phyloP scores from a whole-genome alignment of 352 stramenopile genomes.

The Plasmopara halstedii region DNA sequence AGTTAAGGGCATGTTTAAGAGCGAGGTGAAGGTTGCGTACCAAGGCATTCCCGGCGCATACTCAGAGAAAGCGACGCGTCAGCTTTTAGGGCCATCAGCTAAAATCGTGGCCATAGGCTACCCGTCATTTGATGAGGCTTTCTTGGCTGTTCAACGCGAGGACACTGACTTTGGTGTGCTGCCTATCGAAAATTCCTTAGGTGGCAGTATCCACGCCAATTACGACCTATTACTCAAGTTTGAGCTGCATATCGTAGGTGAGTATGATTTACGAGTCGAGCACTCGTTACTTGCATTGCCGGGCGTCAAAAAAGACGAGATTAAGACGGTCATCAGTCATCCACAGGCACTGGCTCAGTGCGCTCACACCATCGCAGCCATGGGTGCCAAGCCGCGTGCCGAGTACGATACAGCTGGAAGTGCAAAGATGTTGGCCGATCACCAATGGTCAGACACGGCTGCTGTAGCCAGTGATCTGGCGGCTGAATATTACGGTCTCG shows the following conservation, averaged over 20 bases:
- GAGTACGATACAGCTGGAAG: slow-evolving; percentile 97
- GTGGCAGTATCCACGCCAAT: slow-evolving; percentile 95
- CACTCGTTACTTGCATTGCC: slow-evolving; percentile 91
- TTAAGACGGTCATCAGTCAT: slow-evolving; percentile 95
- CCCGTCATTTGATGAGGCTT: slow-evolving; percentile 36
- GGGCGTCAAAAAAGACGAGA: slow-evolving; percentile 78
- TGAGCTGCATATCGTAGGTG: slow-evolving; percentile 66
- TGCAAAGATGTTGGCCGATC: slow-evolving; percentile 94
- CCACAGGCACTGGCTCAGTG: slow-evolving; percentile 96
- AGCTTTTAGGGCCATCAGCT: slow-evolving; percentile 74
- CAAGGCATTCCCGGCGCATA: slow-evolving; percentile 96
- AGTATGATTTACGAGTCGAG: slow-evolving; percentile 79
- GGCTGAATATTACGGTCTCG: slow-evolving; percentile 90
- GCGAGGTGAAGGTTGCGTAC: slow-evolving; percentile 88
- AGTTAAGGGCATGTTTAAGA: no score
- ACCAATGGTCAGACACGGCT: slow-evolving; percentile 76
- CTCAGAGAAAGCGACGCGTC: slow-evolving; percentile 93
- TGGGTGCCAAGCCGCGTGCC: slow-evolving; percentile 66
- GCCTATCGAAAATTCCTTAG: slow-evolving; percentile 94
- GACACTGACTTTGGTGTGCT: slow-evolving; percentile 93
- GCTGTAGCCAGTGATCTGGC: slow-evolving; percentile 95
- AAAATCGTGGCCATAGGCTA: slow-evolving; percentile 63
- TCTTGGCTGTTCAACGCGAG: slow-evolving; percentile 57
- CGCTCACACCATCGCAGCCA: slow-evolving; percentile 88
- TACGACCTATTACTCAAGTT: slow-evolving; percentile 87